Evolutionary conservation across 1,139 yeast genomes (phyloP).

Genomic region (Diutina rugosa): DNA sequence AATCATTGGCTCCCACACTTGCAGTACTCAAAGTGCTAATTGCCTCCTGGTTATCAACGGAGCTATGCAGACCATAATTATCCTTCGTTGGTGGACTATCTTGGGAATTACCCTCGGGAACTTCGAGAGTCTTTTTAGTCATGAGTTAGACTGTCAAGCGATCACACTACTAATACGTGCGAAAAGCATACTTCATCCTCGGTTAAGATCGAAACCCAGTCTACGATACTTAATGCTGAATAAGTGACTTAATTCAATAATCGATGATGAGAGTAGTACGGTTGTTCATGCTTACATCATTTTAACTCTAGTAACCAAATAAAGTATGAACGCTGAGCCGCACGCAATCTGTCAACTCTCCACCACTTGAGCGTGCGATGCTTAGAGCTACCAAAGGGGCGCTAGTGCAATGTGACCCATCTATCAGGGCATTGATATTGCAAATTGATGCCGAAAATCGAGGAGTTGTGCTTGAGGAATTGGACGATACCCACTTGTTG

Average conservation of each 20-base stretch:
- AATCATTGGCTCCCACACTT: not conserved
- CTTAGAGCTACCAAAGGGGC: conserved; percentile 35
- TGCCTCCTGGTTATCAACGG: not conserved
- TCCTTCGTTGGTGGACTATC: not conserved
- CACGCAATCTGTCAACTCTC: not conserved
- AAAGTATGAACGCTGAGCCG: not conserved
- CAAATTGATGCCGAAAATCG: conserved; percentile 63
- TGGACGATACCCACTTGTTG: conserved; percentile 82
- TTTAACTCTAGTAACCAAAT: no score
- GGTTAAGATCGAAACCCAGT: not conserved
- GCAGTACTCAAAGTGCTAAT: not conserved
- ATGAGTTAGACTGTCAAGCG: not conserved
- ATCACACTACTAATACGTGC: not conserved
- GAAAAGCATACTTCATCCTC: not conserved
- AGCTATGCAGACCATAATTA: not conserved
- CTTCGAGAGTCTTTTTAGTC: not conserved
- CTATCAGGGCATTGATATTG: conserved; percentile 74
- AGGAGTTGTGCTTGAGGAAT: conserved; percentile 62
- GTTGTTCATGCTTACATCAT: no score
- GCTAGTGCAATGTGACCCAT: conserved; percentile 64
- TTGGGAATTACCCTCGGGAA: not conserved
- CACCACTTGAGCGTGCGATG: conserved; percentile 13
- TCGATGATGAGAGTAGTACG: not conserved
- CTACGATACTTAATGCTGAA: not conserved
- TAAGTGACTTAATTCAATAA: no score